Evolutionary conservation across 306 rosid species (phyloP).

Genomic region (Geum urbanum): DNA sequence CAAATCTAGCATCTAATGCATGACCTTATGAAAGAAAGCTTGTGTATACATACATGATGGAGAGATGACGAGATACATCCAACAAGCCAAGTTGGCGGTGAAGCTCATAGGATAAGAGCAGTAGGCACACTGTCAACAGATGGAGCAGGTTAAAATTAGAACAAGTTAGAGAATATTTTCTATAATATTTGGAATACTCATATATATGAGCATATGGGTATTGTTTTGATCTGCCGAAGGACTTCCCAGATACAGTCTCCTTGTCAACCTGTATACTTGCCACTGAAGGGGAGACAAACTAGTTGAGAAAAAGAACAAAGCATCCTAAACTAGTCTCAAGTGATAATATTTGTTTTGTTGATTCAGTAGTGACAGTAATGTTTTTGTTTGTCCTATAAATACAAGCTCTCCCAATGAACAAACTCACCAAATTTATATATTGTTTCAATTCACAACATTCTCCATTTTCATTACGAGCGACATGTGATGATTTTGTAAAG

Average conservation of each 20-base stretch:
- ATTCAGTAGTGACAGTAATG: no score
- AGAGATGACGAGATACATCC: constrained; percentile 51
- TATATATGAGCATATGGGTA: constrained; percentile 74
- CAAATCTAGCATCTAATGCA: background rate
- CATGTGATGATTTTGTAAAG: no score
- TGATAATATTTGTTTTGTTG: no score
- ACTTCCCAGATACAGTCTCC: constrained; percentile 63
- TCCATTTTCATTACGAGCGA: no score
- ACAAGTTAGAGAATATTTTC: constrained; percentile 14
- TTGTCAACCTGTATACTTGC: constrained; percentile 51
- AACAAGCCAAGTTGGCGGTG: constrained; percentile 53
- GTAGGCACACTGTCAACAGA: constrained; percentile 52
- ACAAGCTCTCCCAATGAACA: no score
- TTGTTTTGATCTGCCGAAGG: constrained; percentile 35
- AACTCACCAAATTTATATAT: no score
- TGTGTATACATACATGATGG: constrained; percentile 45
- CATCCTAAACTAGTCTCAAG: background rate
- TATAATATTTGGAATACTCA: constrained; percentile 55
- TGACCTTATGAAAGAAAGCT: background rate
- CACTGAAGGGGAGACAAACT: constrained; percentile 35
- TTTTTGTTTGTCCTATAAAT: no score
- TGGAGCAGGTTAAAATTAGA: constrained; percentile 29
- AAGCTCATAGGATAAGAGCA: constrained; percentile 76
- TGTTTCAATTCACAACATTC: no score
- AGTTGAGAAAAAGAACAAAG: background rate